Evolutionary conservation across 1,139 yeast species (phyloP).

Genomic region (Entelexis sorbosivorans): DNA sequence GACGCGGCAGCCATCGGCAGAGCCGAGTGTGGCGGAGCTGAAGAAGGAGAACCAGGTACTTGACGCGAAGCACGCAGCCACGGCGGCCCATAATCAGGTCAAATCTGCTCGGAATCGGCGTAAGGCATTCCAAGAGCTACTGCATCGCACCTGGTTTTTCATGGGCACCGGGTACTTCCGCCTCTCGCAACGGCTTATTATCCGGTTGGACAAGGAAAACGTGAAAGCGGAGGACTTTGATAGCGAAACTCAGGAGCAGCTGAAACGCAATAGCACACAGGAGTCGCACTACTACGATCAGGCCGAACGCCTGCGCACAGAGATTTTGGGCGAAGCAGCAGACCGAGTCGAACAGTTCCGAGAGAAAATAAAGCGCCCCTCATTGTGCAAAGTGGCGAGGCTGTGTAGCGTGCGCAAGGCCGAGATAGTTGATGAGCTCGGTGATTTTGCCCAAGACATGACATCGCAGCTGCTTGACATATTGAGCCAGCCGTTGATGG

Average conservation of each 20-base stretch:
- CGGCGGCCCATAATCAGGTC: neutral
- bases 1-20: neutral
- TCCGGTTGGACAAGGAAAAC: constrained; percentile 8
- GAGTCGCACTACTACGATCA: constrained; percentile 44
- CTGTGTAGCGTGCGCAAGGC: constrained; percentile 11
- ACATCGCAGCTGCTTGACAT: constrained; percentile 38
- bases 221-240: constrained; percentile 9
- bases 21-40: neutral
- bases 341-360: constrained; percentile 15
- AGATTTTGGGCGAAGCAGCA: constrained; percentile 39
- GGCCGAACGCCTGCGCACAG: constrained; percentile 54
- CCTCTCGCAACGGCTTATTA: constrained; percentile 24
- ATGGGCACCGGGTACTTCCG: constrained; percentile 75
- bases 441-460: constrained; percentile 47
- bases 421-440: constrained; percentile 43
- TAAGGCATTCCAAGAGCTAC: constrained; percentile 42
- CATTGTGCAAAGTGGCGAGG: neutral
- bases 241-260: constrained; percentile 14
- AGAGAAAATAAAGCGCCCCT: neutral
- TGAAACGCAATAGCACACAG: constrained; percentile 27
- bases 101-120: constrained; percentile 6
- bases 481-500: constrained; percentile 40
- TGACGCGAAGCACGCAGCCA: constrained; percentile 5
- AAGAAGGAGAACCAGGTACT: constrained; percentile 2
- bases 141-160: constrained; percentile 69